Base-by-base conservation (phyloP, 2,329 filamentous ascomycete species). In the Fusarium nelsonii region DNA sequence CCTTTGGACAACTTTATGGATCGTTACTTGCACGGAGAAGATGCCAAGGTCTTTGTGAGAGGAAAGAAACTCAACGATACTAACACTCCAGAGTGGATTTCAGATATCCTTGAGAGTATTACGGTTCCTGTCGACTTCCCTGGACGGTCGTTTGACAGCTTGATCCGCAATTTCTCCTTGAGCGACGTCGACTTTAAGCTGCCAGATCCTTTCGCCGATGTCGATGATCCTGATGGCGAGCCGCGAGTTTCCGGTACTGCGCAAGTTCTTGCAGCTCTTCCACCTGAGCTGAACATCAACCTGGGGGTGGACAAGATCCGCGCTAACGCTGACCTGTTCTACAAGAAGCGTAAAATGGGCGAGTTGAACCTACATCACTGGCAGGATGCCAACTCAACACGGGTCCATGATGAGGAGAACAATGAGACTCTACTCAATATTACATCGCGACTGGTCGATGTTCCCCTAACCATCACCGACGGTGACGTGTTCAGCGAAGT, bases 81-180 rank as follows among this genome's bases (percentile, higher is more conserved):
- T 2, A 84, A 89, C 34, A 92, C 93, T 0, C 96, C 96, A 1
- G 83, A 84, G 45, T 99, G 96, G 96, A 86, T 97, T 48, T 87
- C 87, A 15, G 89, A 94, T 52, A 85, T 99, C 23, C 82, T 98
- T 37, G 89, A 90, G 45, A 93, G 92, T 71, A 87, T 98, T 53
- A 94, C 91, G 0, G 85, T 98, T 1, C 94, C 94, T 4, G 83
- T 98, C 8, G 91, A 93, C 8, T 92, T 98, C 66, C 92, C 93
- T 0, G 93, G 93, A 7, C 88, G 90, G 61, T 90, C 90, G 0
- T 90, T 97, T 73, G 93, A 94, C 69, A 90, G 92, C 69, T 82
- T 97, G 16, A 91, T 99, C 76, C 91, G 90, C 71, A 95, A 96
- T 72, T 97, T 98, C 76, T 92, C 93, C 23, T 82, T 98, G 69